Evolutionary conservation across 2,329 filamentous ascomycete species (phyloP).

Genomic region (Magnaporthiopsis poae): DNA sequence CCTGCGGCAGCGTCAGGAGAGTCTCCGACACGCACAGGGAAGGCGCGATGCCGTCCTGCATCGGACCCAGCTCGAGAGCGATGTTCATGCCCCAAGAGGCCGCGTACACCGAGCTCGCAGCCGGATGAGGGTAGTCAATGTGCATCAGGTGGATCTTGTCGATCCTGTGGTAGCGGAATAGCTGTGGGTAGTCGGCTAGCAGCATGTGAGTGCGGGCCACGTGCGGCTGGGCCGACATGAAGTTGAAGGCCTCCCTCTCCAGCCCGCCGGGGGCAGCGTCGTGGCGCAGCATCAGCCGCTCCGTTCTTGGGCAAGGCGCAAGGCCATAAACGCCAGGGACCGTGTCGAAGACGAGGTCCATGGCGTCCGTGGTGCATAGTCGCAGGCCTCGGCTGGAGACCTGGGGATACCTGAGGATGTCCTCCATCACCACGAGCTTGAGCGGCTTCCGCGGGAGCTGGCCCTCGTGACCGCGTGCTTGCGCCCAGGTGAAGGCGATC

Average conservation of each 20-base stretch:
- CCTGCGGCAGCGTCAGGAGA: not conserved
- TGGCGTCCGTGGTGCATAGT: not conserved
- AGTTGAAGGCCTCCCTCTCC: not conserved
- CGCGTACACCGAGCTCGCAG: not conserved
- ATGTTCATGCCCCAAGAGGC: not conserved
- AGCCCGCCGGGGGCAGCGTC: not conserved
- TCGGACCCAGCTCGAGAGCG: not conserved
- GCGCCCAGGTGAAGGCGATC: not conserved
- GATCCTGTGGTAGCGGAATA: not conserved
- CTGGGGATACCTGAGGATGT: not conserved
- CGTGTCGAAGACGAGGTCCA: not conserved
- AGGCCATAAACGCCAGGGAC: not conserved
- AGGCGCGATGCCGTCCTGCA: not conserved
- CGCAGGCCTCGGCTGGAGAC: not conserved
- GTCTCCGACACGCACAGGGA: not conserved
- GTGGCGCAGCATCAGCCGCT: not conserved
- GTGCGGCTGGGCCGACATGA: not conserved
- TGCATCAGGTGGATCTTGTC: not conserved
- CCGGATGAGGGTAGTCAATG: not conserved
- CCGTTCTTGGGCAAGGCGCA: not conserved
- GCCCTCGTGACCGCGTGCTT: not conserved
- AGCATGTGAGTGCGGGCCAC: not conserved
- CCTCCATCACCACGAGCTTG: not conserved
- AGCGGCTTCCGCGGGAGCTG: not conserved
- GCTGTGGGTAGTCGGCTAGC: not conserved